phyloP scores from a whole-genome alignment of 225 moss, liverwort and hornwort species.

The Asterella californica region DNA sequence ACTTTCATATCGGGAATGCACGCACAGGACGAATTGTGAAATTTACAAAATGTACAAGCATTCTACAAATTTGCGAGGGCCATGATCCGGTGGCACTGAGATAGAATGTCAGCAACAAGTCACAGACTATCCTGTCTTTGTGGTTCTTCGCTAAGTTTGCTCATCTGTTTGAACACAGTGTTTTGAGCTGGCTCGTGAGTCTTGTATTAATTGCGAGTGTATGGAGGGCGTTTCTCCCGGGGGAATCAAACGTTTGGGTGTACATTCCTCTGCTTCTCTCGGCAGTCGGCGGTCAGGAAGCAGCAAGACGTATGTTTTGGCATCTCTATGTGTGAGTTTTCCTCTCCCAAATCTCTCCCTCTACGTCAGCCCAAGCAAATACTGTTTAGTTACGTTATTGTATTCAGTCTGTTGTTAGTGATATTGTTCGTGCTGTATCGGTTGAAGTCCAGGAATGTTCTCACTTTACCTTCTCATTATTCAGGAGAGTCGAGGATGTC shows the following conservation, averaged over 20 bases:
- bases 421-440: not conserved
- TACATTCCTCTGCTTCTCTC: conserved; percentile 71
- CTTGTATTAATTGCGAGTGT: conserved; percentile 67
- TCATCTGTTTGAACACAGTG: conserved; percentile 43
- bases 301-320: conserved; percentile 64
- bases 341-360: not conserved
- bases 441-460: not conserved
- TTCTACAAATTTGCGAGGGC: too few species aligned
- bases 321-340: conserved; percentile 63
- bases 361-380: not conserved
- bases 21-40: not conserved
- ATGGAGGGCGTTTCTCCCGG: conserved; percentile 83
- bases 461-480: not conserved
- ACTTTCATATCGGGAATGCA: too few species aligned
- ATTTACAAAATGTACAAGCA: too few species aligned
- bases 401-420: not conserved
- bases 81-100: not conserved
- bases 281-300: conserved; percentile 75
- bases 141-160: not conserved
- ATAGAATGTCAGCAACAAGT: not conserved
- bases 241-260: conserved; percentile 49
- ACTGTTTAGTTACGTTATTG: not conserved
- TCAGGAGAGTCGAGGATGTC: conserved; percentile 69
- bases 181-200: conserved; percentile 74
- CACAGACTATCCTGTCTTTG: not conserved